These are phyloP conservation scores for Cladosporium sp. DNA, from an alignment of 2,329 filamentous ascomycete species.

Conservation along the genomic window DNA sequence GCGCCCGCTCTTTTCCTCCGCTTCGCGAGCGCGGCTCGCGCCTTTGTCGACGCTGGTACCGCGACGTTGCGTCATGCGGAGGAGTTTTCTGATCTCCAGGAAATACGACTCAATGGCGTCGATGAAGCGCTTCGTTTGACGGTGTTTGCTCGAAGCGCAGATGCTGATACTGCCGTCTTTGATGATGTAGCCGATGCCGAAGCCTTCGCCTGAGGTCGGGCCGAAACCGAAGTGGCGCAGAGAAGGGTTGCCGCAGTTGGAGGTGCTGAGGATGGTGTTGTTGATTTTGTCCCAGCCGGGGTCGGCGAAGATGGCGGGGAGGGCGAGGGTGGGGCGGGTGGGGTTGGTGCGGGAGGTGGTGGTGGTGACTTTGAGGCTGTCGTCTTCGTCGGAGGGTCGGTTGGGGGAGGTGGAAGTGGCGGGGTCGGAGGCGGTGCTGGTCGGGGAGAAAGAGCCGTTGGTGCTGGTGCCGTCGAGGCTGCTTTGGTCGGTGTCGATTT, in stretches of 20 bases:
- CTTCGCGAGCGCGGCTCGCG: slow-evolving; percentile 57
- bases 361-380: slow-evolving; percentile 23
- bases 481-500: slow-evolving; percentile 45
- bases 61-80: slow-evolving; percentile 63
- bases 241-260: slow-evolving; percentile 96
- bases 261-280: slow-evolving; percentile 88
- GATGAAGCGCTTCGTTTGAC: slow-evolving; percentile 86
- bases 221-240: slow-evolving; percentile 96
- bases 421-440: slow-evolving; percentile 34
- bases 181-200: slow-evolving; percentile 98
- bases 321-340: slow-evolving; percentile 29
- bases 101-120: slow-evolving; percentile 88
- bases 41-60: slow-evolving; percentile 49
- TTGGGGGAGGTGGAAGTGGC: slow-evolving; percentile 50
- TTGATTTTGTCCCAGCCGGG: slow-evolving; percentile 92
- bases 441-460: slow-evolving; percentile 52
- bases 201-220: slow-evolving; percentile 86
- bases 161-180: slow-evolving; percentile 89
- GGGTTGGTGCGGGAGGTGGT: neutral
- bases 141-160: slow-evolving; percentile 87
- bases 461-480: slow-evolving; percentile 53
- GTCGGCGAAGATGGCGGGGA: slow-evolving; percentile 82
- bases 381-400: slow-evolving; percentile 43
- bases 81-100: slow-evolving; percentile 78
- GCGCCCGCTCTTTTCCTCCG: slow-evolving; percentile 49